phyloP scores from a whole-genome alignment of 2,329 filamentous ascomycete species.

The Fusarium dimerum region DNA sequence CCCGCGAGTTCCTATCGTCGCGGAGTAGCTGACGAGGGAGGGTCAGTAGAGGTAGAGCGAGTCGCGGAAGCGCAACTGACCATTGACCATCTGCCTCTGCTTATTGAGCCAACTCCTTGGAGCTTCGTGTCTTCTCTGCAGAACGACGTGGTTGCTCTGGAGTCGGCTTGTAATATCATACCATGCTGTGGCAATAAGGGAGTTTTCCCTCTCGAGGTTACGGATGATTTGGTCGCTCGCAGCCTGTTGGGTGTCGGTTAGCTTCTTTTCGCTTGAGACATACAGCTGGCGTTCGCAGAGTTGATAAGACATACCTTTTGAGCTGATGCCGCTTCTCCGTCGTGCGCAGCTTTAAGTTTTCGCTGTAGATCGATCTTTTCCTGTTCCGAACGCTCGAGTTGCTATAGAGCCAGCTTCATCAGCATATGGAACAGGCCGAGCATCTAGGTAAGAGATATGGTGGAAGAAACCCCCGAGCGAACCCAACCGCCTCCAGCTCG shows the following conservation, averaged over 20 bases:
- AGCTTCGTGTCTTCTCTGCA: slow-evolving; percentile 73
- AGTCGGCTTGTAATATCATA: slow-evolving; percentile 77
- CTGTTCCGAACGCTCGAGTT: slow-evolving; percentile 59
- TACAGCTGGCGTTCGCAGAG: no score
- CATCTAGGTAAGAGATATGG: background rate
- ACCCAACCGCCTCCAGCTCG: background rate
- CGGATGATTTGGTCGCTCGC: slow-evolving; percentile 59
- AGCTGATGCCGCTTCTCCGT: slow-evolving; percentile 48
- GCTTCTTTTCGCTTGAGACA: no score
- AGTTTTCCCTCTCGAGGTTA: slow-evolving; percentile 75
- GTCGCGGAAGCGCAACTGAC: slow-evolving; percentile 48
- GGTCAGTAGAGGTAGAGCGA: slow-evolving; percentile 46
- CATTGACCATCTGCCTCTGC: slow-evolving; percentile 72
- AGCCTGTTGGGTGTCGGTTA: slow-evolving; percentile 36
- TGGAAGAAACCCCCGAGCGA: background rate
- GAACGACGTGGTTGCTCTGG: slow-evolving; percentile 79
- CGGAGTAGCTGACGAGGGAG: slow-evolving; percentile 45
- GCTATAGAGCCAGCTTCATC: slow-evolving; percentile 38
- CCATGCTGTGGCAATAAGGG: slow-evolving; percentile 80
- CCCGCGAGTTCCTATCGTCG: slow-evolving; percentile 45
- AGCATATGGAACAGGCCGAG: slow-evolving; percentile 7
- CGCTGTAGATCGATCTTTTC: slow-evolving; percentile 58
- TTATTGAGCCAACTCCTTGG: slow-evolving; percentile 84
- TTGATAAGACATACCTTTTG: slow-evolving; percentile 50
- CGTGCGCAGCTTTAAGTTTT: slow-evolving; percentile 54